Evolutionary conservation across 805 yeast genomes (phyloP).

Genomic region (Myxozyma vanderwaltii): DNA sequence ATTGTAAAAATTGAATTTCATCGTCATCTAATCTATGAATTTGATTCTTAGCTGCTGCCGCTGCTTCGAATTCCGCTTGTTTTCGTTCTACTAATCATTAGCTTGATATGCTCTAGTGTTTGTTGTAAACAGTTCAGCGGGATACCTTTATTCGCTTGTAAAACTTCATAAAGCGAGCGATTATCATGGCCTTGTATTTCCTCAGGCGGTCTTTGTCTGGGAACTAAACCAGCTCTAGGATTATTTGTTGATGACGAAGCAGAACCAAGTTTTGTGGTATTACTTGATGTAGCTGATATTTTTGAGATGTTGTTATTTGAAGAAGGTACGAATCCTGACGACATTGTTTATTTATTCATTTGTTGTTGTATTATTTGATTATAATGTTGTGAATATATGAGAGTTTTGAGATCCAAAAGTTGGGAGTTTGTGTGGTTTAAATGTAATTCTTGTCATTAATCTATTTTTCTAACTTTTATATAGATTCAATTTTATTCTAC

Average conservation of each 20-base stretch:
- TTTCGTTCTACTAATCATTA: slow-evolving; percentile 16
- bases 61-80: slow-evolving; percentile 28
- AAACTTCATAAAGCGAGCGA: slow-evolving; percentile 27
- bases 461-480: not conserved
- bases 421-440: not conserved
- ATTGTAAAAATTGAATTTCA: slow-evolving; percentile 26
- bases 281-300: slow-evolving; percentile 10
- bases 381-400: too few species aligned
- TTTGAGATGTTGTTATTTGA: not conserved
- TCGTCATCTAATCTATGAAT: slow-evolving; percentile 30
- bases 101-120: not conserved
- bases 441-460: too few species aligned
- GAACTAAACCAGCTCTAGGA: slow-evolving; percentile 12
- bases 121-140: not conserved
- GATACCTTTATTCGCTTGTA: slow-evolving; percentile 31
- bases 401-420: too few species aligned
- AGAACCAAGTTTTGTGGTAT: slow-evolving; percentile 2
- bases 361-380: too few species aligned
- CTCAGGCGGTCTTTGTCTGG: slow-evolving; percentile 2
- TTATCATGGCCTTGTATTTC: slow-evolving; percentile 4
- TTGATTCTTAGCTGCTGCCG: slow-evolving; percentile 17
- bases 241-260: not conserved
- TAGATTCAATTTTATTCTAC: not conserved
- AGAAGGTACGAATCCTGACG: slow-evolving; percentile 16
- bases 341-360: slow-evolving; percentile 4